Evolutionary conservation across 2,329 filamentous ascomycete species (phyloP).

Genomic region (Penicillium janthinellum): DNA sequence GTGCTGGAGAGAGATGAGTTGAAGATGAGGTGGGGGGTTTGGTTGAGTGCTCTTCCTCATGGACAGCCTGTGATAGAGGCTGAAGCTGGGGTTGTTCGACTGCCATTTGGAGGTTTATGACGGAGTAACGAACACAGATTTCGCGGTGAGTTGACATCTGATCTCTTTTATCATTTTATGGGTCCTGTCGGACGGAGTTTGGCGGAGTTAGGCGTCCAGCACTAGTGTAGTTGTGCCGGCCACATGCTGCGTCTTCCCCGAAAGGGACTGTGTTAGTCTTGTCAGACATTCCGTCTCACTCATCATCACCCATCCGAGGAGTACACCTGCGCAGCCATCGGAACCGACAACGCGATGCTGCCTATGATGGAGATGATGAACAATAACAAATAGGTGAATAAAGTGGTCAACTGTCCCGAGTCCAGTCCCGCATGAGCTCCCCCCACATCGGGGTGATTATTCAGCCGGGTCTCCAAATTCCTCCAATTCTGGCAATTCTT

Average conservation of each 20-base stretch:
- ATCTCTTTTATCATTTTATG: not conserved
- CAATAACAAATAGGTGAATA: too few relatives aligned
- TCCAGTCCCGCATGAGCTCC: too few relatives aligned
- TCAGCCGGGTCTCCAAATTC: slow-evolving; percentile 7
- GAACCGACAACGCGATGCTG: too few relatives aligned
- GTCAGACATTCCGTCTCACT: not conserved
- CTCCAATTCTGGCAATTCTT: slow-evolving; percentile 2
- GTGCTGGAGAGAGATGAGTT: slow-evolving; percentile 9
- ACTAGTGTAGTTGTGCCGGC: too few relatives aligned
- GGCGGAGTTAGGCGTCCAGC: slow-evolving; percentile 14
- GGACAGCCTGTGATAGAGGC: not conserved
- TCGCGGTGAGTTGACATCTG: not conserved
- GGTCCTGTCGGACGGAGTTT: slow-evolving; percentile 14
- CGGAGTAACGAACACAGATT: not conserved
- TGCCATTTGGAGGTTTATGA: slow-evolving; percentile 9
- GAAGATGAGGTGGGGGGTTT: not conserved
- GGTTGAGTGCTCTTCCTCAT: not conserved
- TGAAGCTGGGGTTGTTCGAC: not conserved
- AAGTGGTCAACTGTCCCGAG: too few relatives aligned
- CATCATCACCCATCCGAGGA: not conserved
- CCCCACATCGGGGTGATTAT: not conserved
- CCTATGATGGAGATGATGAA: too few relatives aligned
- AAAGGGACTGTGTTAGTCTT: not conserved
- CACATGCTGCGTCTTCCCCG: not conserved
- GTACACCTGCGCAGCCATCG: too few relatives aligned